Evolutionary conservation across 1,139 yeast species (phyloP), one percentile per base, ranked within the genome.

Genomic region (Candida sanyaensis): DNA sequence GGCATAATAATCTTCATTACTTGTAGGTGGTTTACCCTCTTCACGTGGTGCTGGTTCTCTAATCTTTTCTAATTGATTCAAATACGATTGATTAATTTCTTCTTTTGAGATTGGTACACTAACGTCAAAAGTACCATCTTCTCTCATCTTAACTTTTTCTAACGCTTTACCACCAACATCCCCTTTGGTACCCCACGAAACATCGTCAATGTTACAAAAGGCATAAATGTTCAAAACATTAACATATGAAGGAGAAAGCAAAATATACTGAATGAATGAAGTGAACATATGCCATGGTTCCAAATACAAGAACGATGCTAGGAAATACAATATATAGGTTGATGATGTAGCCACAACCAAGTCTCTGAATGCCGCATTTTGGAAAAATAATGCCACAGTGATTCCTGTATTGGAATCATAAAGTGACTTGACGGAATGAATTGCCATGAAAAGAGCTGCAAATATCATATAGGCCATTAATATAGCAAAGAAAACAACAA

Each of bases 391-490:
- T 10, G 63, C 45, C 23, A 71, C 78, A 0, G 79, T 70, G 33
- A 73, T 70, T 42, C 59, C 47, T 3, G 71, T 62, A 28, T 65
- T 63, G 13, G 51, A 51, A 6, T 60, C 46, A 55, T 70, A 69
- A 49, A 75, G 72, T 45, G 52, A 59, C 53, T 69, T 70, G 49
- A 75, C 65, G 9, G 80, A 63, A 53, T 75, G 71, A 32, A 75
- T 78, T 2, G 80, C 80, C 78, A 75, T 71, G 51, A 66, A 75
- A 31, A 75, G 66, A 45, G 80, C 79, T 6, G 80, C 80, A 58
- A 92, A 90, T 40, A 92, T 79, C 85, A 93, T 88, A 63, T 93
- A 93, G 0, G 83, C 84, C 98, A 93, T 93, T 58, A 93, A 73
- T 10, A 91, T 77, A 0, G 98, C 97, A 72, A 92, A 93, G 75